Conservation (phyloP, 2,329 filamentous ascomycete species). For the Apiospora koreana region DNA sequence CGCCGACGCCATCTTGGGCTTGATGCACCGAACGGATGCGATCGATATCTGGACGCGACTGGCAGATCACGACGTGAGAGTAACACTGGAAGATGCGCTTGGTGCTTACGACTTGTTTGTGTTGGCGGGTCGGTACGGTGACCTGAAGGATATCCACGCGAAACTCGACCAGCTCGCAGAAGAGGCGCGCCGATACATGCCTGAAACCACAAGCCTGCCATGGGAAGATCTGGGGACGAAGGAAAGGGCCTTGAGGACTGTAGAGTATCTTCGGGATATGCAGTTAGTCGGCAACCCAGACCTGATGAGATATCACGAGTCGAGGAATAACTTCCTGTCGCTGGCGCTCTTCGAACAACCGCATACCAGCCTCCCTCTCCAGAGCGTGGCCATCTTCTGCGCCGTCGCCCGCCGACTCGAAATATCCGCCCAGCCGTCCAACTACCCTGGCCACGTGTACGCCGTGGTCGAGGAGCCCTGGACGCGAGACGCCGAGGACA, state of each 20-base stretch:
- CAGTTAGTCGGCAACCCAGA: slow-evolving; percentile 49
- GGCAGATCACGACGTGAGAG: slow-evolving; percentile 38
- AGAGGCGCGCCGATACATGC: slow-evolving; percentile 45
- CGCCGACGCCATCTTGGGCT: slow-evolving; percentile 56
- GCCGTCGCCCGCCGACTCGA: slow-evolving; percentile 58
- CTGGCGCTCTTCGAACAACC: slow-evolving; percentile 52
- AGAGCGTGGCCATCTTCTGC: slow-evolving; percentile 68
- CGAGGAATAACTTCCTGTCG: slow-evolving; percentile 67
- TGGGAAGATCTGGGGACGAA: slow-evolving; percentile 47
- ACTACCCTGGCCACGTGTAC: slow-evolving; percentile 66
- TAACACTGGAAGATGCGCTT: slow-evolving; percentile 59
- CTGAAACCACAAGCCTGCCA: slow-evolving; percentile 42
- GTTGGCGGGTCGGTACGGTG: slow-evolving; percentile 49
- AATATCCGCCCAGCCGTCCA: slow-evolving; percentile 63
- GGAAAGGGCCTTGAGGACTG: slow-evolving; percentile 52
- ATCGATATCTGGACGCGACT: slow-evolving; percentile 60
- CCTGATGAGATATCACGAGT: slow-evolving; percentile 54
- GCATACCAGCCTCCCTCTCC: slow-evolving; percentile 60
- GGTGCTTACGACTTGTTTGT: slow-evolving; percentile 67
- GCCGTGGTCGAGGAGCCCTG: slow-evolving; percentile 62
- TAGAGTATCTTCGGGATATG: slow-evolving; percentile 51
- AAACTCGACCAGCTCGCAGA: slow-evolving; percentile 30
- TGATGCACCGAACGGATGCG: slow-evolving; percentile 60
- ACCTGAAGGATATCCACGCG: slow-evolving; percentile 2
- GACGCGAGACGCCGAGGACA: slow-evolving; percentile 14